Base-by-base conservation (phyloP, 495 filamentous ascomycete species). In the Sphaerosporella brunnea region DNA sequence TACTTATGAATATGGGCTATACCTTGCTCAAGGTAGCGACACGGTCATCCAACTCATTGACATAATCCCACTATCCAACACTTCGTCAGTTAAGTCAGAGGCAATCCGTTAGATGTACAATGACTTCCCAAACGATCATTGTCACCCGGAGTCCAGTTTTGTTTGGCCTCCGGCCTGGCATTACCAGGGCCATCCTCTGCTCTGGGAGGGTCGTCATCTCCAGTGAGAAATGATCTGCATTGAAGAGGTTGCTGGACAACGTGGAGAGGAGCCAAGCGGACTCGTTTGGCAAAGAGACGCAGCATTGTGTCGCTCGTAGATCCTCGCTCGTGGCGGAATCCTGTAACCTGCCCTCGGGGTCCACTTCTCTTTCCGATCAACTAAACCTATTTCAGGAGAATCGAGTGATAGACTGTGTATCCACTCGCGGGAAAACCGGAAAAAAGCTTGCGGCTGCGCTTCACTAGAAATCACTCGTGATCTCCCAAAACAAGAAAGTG, bases 1-100 rank as follows among this genome's bases (percentile, higher is more conserved):
- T 50, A 53, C 21, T 39, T 38, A 53, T 53, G 23, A 40, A 53
- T 50, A 51, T 32, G n/a, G n/a, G n/a, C n/a, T n/a, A n/a, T n/a
- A n/a, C n/a, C n/a, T n/a, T n/a, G n/a, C n/a, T n/a, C n/a, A n/a
- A n/a, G n/a, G n/a, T 15, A 50, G 38, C 24, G 39, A 50, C 20
- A 40, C 32, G 47, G 26, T 48, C 45, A 42, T 52, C 45, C 20
- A 52, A 37, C 35, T 48, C 48, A 32, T 51, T 20, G 23, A 47
- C 49, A 47, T 34, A 34, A 20, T 47, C 42, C 49, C 44, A 51
- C 49, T 47, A 47, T 48, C 26, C 25, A 47, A 51, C 26, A 34
- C 34, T 51, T 47, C 43, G 16, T 47, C 24, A 51, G 49, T 51
- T 47, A 34, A 37, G n/a, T n/a, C n/a, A n/a, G 24, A 23, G 16